Base-by-base conservation (phyloP, 768 basidiomycete genomes). In the Scleroderma citrinum region DNA sequence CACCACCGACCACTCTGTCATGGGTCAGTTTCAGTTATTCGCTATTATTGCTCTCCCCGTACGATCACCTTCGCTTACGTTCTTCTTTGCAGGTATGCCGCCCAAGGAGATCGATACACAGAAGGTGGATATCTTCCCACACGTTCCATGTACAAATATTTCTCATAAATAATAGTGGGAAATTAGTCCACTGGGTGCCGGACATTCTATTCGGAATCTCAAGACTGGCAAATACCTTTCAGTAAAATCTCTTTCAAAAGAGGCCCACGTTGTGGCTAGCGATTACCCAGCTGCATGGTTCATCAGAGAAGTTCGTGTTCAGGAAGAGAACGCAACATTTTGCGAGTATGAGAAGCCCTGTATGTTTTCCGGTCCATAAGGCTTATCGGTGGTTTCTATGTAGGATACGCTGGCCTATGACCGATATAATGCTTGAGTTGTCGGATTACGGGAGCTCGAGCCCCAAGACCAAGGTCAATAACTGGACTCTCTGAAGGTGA, bases 201-300 rank as follows among this genome's bases (percentile, higher is more conserved):
- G 64, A 7, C 51, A 67, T 29, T 60, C 56, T 11, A 65, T 65
- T 42, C 58, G 65, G 44, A 65, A 65, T 52, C 36, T 62, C 42
- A 62, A 65, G 44, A 63, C 60, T 12, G 65, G 65, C 12, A 63
- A 64, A 53, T 67, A 65, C 29, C 17, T 65, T 24, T 55, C 65
- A 20, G 44, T 65, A 6, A 62, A 46, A 39, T 50, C 63, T 1
- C 56, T 64, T 23, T 44, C 60, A 43, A 65, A 50, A 40, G 63
- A 65, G 17, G 54, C 53, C 19, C 37, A 52, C 1, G 44, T 65
- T n/a, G 36, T 62, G 1, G 19, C 63, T 1, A 67, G 56, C 44
- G 63, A 65, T 41, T 65, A 55, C 49, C 63, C 64, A 0, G 54
- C 55, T 11, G 63, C 64, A 5, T 67, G 64, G 64, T 46, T 61